These are phyloP conservation scores for Malbranchea zuffiana DNA, from an alignment of 2,329 filamentous ascomycete species.

Conservation along the genomic window DNA sequence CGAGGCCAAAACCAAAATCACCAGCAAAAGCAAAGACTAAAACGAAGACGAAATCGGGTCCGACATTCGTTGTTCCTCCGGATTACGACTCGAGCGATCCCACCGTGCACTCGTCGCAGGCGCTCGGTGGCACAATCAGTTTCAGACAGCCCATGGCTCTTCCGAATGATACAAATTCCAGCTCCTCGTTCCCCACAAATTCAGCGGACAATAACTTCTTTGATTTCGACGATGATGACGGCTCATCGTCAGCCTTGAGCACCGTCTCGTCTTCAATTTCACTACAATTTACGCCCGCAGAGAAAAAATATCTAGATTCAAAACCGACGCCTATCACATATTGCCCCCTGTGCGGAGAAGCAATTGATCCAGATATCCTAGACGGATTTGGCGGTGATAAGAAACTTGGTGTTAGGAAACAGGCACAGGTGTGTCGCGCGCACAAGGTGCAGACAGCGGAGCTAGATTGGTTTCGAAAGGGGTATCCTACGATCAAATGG, in stretches of 20 bases:
- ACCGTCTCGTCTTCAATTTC: constrained; percentile 18
- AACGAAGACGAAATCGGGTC: no score
- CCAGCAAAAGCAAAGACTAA: no score
- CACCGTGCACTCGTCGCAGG: constrained; percentile 8
- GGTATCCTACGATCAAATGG: constrained; percentile 68
- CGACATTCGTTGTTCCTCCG: no score
- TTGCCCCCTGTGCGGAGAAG: constrained; percentile 58
- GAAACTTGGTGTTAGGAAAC: constrained; percentile 24
- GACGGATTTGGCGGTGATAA: constrained; percentile 33
- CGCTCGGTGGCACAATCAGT: no score
- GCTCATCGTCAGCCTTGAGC: constrained; percentile 22
- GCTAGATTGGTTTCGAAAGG: constrained; percentile 39
- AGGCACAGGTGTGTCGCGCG: constrained; percentile 52
- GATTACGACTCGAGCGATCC: no score
- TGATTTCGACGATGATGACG: constrained; percentile 18
- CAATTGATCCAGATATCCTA: constrained; percentile 48
- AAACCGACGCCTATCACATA: constrained; percentile 21
- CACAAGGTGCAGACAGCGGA: constrained; percentile 50
- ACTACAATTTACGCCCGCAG: constrained; percentile 15
- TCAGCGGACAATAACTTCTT: constrained; percentile 16
- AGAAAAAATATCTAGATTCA: constrained; percentile 14
- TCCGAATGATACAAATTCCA: constrained; percentile 18
- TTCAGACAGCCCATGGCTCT: constrained; percentile 22
- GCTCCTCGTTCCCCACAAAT: constrained; percentile 22
- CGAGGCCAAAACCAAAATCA: no score